phyloP scores from a whole-genome alignment of 805 yeast species.

The Kuraishia cidri region DNA sequence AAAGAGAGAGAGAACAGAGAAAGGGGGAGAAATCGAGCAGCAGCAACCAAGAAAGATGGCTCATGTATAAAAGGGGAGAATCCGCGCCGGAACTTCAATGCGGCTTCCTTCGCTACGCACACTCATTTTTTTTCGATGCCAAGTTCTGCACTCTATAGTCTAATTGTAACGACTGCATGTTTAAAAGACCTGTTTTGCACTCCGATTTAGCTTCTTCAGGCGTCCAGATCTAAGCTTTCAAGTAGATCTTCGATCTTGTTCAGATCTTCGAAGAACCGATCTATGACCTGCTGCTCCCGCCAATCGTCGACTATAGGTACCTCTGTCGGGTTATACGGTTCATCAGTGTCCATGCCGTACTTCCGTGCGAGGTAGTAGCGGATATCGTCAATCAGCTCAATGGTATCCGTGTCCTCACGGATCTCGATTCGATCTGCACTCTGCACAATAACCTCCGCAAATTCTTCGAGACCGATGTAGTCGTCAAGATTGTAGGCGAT shows the following conservation, averaged over 20 bases:
- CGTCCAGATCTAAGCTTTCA: conserved; percentile 28
- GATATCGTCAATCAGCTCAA: conserved; percentile 73
- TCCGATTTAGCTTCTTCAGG: conserved; percentile 21
- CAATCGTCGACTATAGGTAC: too few species aligned
- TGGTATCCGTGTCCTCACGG: conserved; percentile 71
- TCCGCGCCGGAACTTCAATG: too few species aligned
- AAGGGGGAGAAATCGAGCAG: too few species aligned
- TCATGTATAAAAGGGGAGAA: too few species aligned
- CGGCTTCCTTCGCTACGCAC: too few species aligned
- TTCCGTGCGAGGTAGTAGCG: conserved; percentile 46
- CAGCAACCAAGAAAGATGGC: too few species aligned
- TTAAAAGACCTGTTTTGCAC: too few species aligned
- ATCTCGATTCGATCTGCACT: conserved; percentile 40
- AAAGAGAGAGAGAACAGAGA: background rate
- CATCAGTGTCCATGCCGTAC: conserved; percentile 18
- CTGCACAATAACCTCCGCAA: conserved; percentile 27
- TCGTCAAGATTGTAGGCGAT: conserved; percentile 40
- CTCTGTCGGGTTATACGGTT: conserved; percentile 4
- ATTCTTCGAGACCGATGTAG: conserved; percentile 26
- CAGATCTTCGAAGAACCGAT: too few species aligned
- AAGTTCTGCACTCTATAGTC: too few species aligned
- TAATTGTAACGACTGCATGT: too few species aligned
- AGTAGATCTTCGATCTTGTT: conserved; percentile 29
- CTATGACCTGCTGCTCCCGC: too few species aligned
- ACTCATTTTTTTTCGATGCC: too few species aligned